Evolutionary conservation across 208 protist genomes (phyloP), one percentile per base, ranked within the genome.

Genomic region (Acanthamoeba royreba): DNA sequence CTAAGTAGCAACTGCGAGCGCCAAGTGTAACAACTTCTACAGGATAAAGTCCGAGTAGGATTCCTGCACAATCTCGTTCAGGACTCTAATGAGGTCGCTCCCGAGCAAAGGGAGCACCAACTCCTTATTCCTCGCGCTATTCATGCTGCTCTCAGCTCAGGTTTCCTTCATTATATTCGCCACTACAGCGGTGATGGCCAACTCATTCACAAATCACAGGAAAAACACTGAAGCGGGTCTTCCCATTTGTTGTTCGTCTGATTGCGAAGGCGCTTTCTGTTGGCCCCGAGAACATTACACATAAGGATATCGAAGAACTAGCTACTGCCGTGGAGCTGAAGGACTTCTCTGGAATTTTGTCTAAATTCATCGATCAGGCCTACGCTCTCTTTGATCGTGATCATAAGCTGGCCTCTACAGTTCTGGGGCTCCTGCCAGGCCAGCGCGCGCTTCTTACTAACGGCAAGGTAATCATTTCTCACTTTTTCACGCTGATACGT

Each of bases 381-480:
- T 83, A 83, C 43, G 72, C 72, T 7, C 72, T 53, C 3, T 7
- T 83, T n/a, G 43, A 49, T 2, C 72, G 72, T 43, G 72, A 83
- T 17, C 72, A 43, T 31, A 28, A 22, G 25, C 38, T 83, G n/a
- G 72, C 72, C 40, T 4, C 7, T n/a, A 38, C 42, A 5, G 72
- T 31, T 11, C 72, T 83, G 43, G 7, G 22, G 43, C 72, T 83
- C 3, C 72, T 38, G 42, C 72, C 72, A 13, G 72, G 72, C 40
- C 72, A 83, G 22, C 72, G 72, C 22, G 72, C 72, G 0, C 28
- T 83, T 1, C 25, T 83, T 4, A 52, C 43, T n/a, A 83, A 83
- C 42, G 72, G 72, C 72, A 83, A 83, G 72, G 72, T 83, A 40
- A 43, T n/a, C n/a, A n/a, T n/a, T n/a, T n/a, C n/a, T n/a, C n/a